Percentiles rank a stretch among this genome's conserved stretches.
Conservation (phyloP, 2,329 filamentous ascomycete species). For the Chrysoporthe deuterocubensis region DNA sequence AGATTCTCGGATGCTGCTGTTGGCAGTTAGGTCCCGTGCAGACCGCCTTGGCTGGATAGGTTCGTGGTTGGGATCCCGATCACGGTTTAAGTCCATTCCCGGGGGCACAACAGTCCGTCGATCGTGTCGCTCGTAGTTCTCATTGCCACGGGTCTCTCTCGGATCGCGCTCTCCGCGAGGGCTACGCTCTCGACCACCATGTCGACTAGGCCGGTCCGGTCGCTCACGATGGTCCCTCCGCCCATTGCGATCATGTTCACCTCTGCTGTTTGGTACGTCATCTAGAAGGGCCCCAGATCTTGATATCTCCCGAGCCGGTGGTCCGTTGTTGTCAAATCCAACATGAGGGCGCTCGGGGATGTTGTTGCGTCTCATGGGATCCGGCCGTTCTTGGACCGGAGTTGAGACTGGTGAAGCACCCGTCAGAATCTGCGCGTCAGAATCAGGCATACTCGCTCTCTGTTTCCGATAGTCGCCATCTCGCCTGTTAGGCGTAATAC, state of each 20-base stretch:
- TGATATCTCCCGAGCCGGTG: conserved; percentile 33
- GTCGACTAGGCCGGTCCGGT: conserved; percentile 47
- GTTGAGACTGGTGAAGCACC: conserved; percentile 57
- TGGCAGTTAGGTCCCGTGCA: conserved; percentile 32
- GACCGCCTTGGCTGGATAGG: conserved; percentile 33
- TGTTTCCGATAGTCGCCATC: conserved; percentile 23
- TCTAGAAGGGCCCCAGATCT: conserved; percentile 39
- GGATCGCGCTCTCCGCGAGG: conserved; percentile 50
- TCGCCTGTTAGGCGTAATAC: conserved; percentile 42
- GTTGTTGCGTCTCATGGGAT: conserved; percentile 45
- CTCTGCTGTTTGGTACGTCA: conserved; percentile 43
- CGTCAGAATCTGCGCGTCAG: conserved; percentile 60
- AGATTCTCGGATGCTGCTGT: conserved; percentile 32
- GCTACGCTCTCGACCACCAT: conserved; percentile 55
- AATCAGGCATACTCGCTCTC: conserved; percentile 51
- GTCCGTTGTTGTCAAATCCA: conserved; percentile 35
- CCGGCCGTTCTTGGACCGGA: conserved; percentile 53
- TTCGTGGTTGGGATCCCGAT: conserved; percentile 34
- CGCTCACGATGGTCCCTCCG: conserved; percentile 49
- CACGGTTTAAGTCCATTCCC: conserved; percentile 33
- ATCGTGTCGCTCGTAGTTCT: conserved; percentile 49
- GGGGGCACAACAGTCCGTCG: conserved; percentile 40
- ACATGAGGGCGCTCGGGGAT: conserved; percentile 36
- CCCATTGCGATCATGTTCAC: conserved; percentile 48
- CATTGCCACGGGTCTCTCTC: conserved; percentile 37